A percentile compares a stretch with the other conserved stretches of the same genome.
phyloP scores from a whole-genome alignment of 2,329 filamentous ascomycete species.

The Juglanconis juglandina region DNA sequence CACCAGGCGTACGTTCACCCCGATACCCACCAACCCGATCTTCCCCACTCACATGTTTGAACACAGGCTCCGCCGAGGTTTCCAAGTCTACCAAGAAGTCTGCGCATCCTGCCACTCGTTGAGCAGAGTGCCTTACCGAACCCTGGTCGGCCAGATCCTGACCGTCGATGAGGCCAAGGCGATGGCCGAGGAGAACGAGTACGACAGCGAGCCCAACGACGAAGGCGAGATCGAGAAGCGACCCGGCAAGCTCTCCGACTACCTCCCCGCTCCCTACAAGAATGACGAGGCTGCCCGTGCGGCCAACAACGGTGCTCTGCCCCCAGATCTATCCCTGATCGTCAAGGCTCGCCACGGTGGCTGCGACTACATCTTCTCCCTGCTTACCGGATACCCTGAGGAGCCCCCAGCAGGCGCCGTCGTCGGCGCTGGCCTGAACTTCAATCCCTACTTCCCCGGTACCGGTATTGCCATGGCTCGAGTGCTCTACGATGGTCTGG shows the following conservation, averaged over 20 bases:
- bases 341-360: conserved; percentile 97
- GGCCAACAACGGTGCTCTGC: conserved; percentile 96
- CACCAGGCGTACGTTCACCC: conserved; percentile 77
- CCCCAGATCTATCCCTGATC: conserved; percentile 95
- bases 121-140: conserved; percentile 86
- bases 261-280: conserved; percentile 92
- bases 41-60: conserved; percentile 32
- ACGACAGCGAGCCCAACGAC: conserved; percentile 96
- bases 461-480: conserved; percentile 98
- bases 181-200: conserved; percentile 96
- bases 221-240: conserved; percentile 98
- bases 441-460: conserved; percentile 99
- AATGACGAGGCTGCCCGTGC: conserved; percentile 98
- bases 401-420: conserved; percentile 86
- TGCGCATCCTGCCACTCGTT: conserved; percentile 98
- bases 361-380: conserved; percentile 96
- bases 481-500: conserved; percentile 94
- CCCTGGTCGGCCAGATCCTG: conserved; percentile 84
- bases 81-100: conserved; percentile 98
- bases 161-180: conserved; percentile 98
- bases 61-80: conserved; percentile 87
- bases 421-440: conserved; percentile 89
- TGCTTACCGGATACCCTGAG: conserved; percentile 96
- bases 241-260: conserved; percentile 96
- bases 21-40: conserved; percentile 6